A percentile compares a stretch with the other conserved stretches of the same genome.
These are phyloP conservation scores for Aspergillus heteromorphus DNA, from an alignment of 495 filamentous ascomycete genomes.

Conservation along the genomic window DNA sequence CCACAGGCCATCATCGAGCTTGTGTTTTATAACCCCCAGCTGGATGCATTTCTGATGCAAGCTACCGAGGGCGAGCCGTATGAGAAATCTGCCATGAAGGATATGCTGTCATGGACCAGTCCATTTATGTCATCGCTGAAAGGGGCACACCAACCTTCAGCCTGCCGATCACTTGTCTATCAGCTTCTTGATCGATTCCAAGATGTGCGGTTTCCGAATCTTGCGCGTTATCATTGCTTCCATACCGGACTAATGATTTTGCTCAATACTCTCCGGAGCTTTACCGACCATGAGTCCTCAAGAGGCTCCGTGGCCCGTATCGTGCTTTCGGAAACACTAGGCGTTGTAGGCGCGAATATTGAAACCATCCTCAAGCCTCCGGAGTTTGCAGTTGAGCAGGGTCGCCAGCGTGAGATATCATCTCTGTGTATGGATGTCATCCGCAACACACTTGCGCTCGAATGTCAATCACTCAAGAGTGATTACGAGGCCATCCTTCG, in stretches of 20 bases:
- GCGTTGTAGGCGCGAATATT: constrained; percentile 45
- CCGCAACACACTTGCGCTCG: constrained; percentile 63
- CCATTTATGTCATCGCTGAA: constrained; percentile 74
- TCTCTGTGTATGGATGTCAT: constrained; percentile 57
- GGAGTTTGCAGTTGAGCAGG: constrained; percentile 34
- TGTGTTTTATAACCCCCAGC: constrained; percentile 66
- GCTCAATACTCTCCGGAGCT: constrained; percentile 46
- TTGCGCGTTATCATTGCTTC: constrained; percentile 47
- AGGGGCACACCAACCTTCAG: constrained; percentile 60
- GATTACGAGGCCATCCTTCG: constrained; percentile 63
- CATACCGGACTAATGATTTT: constrained; percentile 44
- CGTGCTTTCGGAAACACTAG: constrained; percentile 49
- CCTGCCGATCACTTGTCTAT: constrained; percentile 63
- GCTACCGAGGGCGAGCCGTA: constrained; percentile 51
- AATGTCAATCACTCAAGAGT: constrained; percentile 65
- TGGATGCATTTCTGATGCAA: constrained; percentile 52
- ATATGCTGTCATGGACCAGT: constrained; percentile 65
- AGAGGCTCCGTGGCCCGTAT: constrained; percentile 47
- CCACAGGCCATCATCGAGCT: constrained; percentile 69
- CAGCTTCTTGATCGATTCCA: constrained; percentile 67
- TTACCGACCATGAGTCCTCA: constrained; percentile 46
- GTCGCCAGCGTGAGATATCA: constrained; percentile 30
- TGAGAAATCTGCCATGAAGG: constrained; percentile 50
- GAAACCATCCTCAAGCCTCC: constrained; percentile 37
- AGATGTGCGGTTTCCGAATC: constrained; percentile 36